A percentile compares a stretch with the other conserved stretches of the same genome.
These are phyloP conservation scores for Botryotinia globosa DNA, from an alignment of 2,329 filamentous ascomycete genomes.

Conservation along the genomic window DNA sequence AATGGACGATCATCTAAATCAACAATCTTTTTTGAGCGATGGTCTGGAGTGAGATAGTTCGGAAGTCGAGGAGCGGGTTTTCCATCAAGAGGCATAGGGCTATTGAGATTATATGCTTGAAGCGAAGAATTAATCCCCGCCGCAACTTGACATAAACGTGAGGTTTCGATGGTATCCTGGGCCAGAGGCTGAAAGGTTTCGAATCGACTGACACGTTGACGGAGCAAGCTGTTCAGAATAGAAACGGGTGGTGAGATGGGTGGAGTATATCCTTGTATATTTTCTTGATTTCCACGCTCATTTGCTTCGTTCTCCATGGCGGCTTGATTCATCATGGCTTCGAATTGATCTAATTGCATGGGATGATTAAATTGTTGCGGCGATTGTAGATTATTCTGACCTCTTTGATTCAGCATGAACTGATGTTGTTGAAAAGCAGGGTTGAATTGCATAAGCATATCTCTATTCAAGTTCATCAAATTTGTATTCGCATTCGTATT, in stretches of 20 bases:
- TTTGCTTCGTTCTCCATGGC: not conserved
- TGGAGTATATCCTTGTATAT: not conserved
- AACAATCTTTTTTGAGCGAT: not conserved
- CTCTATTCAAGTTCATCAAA: not conserved
- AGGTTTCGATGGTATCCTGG: not conserved
- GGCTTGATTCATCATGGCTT: not conserved
- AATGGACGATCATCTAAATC: not conserved
- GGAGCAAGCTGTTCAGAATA: not conserved
- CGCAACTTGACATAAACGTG: not conserved
- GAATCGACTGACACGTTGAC: not conserved
- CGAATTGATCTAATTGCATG: not conserved
- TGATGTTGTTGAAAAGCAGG: not conserved
- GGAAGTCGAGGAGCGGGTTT: not conserved
- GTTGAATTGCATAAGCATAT: not conserved
- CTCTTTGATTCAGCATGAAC: not conserved
- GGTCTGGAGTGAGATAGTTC: not conserved
- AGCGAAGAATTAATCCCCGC: not conserved
- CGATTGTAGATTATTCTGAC: not conserved
- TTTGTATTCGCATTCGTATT: not conserved
- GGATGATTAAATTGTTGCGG: no score
- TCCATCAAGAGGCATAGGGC: constrained; percentile 1
- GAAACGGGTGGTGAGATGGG: no score
- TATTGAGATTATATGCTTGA: not conserved
- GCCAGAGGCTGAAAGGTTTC: not conserved
- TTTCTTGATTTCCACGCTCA: not conserved